phyloP scores from a whole-genome alignment of 176 grass and related monocot genomes.

The Oryza nivara region DNA sequence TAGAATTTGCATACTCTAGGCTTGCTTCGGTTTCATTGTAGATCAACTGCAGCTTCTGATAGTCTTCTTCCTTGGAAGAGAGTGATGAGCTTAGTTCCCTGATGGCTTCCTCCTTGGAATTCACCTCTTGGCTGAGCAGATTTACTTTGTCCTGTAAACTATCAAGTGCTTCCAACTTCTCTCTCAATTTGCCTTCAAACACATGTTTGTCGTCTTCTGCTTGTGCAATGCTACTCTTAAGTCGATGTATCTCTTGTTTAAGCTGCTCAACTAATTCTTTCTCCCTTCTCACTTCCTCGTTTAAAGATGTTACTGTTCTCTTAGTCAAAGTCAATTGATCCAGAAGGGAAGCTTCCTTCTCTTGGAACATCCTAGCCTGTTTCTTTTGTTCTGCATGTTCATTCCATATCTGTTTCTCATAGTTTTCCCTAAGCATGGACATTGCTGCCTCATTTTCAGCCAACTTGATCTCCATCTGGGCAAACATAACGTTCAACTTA shows the following conservation, averaged over 20 bases:
- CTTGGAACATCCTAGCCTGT: conserved; percentile 63
- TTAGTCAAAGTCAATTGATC: conserved; percentile 60
- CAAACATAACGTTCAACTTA: conserved; percentile 1
- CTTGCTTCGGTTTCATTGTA: conserved; percentile 60
- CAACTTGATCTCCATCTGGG: conserved; percentile 85
- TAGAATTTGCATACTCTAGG: conserved; percentile 63
- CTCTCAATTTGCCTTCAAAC: conserved; percentile 65
- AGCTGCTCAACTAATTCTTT: conserved; percentile 62
- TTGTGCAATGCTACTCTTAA: conserved; percentile 58
- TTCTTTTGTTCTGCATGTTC: conserved; percentile 71
- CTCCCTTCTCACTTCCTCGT: conserved; percentile 65
- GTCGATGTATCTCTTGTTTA: conserved; percentile 55
- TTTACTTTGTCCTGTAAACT: conserved; percentile 65
- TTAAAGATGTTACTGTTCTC: conserved; percentile 60
- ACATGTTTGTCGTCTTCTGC: conserved; percentile 59
- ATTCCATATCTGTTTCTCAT: conserved; percentile 61
- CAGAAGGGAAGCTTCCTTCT: conserved; percentile 64
- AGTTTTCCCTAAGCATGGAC: conserved; percentile 77
- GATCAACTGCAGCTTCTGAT: conserved; percentile 53
- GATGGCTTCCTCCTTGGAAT: conserved; percentile 67
- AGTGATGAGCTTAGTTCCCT: conserved; percentile 63
- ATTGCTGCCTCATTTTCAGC: conserved; percentile 72
- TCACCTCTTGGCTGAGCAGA: conserved; percentile 69
- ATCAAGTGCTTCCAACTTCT: conserved; percentile 60
- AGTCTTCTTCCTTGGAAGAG: conserved; percentile 68